Conservation (phyloP, 495 filamentous ascomycete species). For the Penicillium herquei region DNA sequence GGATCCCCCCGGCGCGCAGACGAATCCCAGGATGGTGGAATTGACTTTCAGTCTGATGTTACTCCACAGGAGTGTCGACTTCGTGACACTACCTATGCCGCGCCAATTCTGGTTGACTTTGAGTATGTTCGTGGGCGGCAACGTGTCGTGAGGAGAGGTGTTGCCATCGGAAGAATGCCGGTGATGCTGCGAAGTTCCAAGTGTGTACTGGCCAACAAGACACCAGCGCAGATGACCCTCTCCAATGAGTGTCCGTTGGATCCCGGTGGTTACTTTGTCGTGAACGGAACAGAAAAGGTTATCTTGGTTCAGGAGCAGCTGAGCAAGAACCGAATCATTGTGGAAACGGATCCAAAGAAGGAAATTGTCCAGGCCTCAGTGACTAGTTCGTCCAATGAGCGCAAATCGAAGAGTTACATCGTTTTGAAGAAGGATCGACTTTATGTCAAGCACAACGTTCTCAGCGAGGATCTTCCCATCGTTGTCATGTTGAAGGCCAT, state of each 20-base stretch:
- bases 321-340: constrained; percentile 98
- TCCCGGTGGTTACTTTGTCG: constrained; percentile 95
- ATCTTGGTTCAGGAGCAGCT: constrained; percentile 97
- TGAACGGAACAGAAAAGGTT: constrained; percentile 97
- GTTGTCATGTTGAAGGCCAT: constrained; percentile 89
- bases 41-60: constrained; percentile 55
- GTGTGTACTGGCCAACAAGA: constrained; percentile 77
- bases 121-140: constrained; percentile 76
- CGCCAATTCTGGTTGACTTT: constrained; percentile 86
- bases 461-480: constrained; percentile 89
- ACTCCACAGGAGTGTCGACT: constrained; percentile 95
- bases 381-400: constrained; percentile 95
- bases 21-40: constrained; percentile 52
- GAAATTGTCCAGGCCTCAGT: constrained; percentile 92
- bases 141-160: constrained; percentile 63
- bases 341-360: constrained; percentile 87
- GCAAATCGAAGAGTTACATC: constrained; percentile 96
- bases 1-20: constrained; percentile 74
- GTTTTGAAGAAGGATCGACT: constrained; percentile 88
- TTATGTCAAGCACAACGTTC: constrained; percentile 85
- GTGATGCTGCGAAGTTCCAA: constrained; percentile 96
- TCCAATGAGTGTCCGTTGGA: constrained; percentile 94
- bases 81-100: constrained; percentile 93
- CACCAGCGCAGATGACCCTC: constrained; percentile 76
- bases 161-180: constrained; percentile 85